Evolutionary conservation across 75 land plant species (phyloP).

Genomic region (Picea glauca): DNA sequence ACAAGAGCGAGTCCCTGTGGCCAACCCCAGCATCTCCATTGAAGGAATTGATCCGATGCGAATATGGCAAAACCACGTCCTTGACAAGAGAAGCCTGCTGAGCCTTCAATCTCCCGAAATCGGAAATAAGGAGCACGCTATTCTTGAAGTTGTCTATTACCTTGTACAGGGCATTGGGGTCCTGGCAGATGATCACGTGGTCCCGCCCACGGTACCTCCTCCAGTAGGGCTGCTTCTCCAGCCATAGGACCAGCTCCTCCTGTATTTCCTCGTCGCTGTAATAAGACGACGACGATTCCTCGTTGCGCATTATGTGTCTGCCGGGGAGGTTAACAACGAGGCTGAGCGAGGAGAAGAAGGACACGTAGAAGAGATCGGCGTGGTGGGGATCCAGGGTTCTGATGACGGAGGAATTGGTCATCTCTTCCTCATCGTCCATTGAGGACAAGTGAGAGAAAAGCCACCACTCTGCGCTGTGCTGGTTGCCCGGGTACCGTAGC

Average conservation of each 20-base stretch:
- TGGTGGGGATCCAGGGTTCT: slow-evolving; percentile 45
- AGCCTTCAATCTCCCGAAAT: slow-evolving; percentile 73
- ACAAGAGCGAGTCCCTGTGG: slow-evolving; percentile 55
- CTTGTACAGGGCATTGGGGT: slow-evolving; percentile 76
- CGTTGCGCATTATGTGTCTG: slow-evolving; percentile 2
- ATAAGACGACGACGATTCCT: neutral
- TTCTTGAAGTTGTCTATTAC: slow-evolving; percentile 60
- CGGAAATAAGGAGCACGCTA: slow-evolving; percentile 71
- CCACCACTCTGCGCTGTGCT: slow-evolving; percentile 86
- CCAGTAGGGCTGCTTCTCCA: slow-evolving; percentile 76
- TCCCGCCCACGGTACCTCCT: slow-evolving; percentile 65
- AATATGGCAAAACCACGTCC: slow-evolving; percentile 85
- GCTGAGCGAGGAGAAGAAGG: slow-evolving; percentile 90
- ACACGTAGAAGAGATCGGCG: slow-evolving; percentile 87
- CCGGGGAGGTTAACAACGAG: slow-evolving; percentile 45
- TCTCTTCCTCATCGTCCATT: neutral
- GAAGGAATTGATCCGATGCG: slow-evolving; percentile 64
- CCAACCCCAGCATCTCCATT: slow-evolving; percentile 43
- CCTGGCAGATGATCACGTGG: slow-evolving; percentile 82
- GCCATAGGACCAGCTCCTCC: slow-evolving; percentile 64
- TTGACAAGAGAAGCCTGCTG: slow-evolving; percentile 82
- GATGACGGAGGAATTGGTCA: slow-evolving; percentile 21
- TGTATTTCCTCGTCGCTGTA: slow-evolving; percentile 80
- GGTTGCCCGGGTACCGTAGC: slow-evolving; percentile 70
- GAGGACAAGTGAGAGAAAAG: slow-evolving; percentile 56